Evolutionary conservation across 208 protist genomes (phyloP), one percentile per base, ranked within the genome.

Genomic region (Leishmania aethiopica): DNA sequence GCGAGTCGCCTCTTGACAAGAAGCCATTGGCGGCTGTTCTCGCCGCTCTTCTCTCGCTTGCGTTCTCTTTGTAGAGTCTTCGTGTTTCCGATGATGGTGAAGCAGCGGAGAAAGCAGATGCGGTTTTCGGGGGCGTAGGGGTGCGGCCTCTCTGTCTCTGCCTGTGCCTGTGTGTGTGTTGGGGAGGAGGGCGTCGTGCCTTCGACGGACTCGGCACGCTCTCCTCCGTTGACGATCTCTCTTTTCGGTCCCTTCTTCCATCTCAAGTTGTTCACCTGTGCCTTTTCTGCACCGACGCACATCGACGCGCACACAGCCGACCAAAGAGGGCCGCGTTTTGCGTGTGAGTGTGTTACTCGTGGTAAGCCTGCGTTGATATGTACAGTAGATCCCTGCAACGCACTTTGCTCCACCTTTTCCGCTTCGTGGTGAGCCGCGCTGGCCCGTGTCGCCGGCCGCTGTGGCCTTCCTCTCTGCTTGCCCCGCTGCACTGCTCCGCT

Each of bases 321-420:
- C 11, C 2, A 69, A 69, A 69, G 62, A 69, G 62, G 13, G 62
- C 32, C 32, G 57, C 8, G 5, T 8, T 69, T 32, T 32, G 32
- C 17, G 28, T 13, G 28, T 35, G 59, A 25, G 59, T 13, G 59
- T 35, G 59, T 28, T 10, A 64, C 59, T 64, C 59, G 59, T 32
- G 59, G 59, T 32, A 0, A 25, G n/a, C 8, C 32, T 69, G 62
- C 62, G 62, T 8, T 69, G 32, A 25, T 40, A 66, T 66, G 74
- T 78, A 67, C 37, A 78, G 40, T 22, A 49, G 35, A 19, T 47
- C 80, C 49, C 51, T 73, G 15, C 45, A 79, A 49, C 32, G 11
- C 53, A 6, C 59, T 55, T 75, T 81, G 28, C 69, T 77, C 66
- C 57, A 76, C 69, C 28, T 64, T 82, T 80, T 83, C 32, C 70